Base-by-base conservation (phyloP, 1,284 basidiomycete genomes). In the Leccinum subatratum region DNA sequence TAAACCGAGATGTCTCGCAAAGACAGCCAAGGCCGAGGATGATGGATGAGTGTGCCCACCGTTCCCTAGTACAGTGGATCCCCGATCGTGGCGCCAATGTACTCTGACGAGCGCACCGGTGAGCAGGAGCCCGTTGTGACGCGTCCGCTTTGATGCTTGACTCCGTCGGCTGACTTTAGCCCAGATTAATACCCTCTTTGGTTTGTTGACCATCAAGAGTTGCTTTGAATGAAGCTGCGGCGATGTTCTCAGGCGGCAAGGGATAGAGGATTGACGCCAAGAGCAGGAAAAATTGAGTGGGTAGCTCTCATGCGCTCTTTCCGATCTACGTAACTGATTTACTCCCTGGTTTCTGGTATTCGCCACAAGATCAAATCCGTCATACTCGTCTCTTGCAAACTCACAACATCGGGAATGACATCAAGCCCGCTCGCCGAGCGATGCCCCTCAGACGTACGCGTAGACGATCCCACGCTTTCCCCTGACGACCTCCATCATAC, bases 361-460 rank as follows among this genome's bases (percentile, higher is more conserved):
- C 96, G 96, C 66, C 96, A 99, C 90, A 98, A 98, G 88, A 98
- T 99, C 86, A 99, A 99, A 90, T 94, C 92, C 72, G 93, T 95
- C 75, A 96, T 71, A 20, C 74, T 66, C 1, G 61, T 32, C 20
- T 78, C 76, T 48, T 69, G 73, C 5, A 75, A n/a, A 32, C 75
- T 76, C 28, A 69, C 67, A 14, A 78, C 75, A 60, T 76, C 75
- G 6, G 74, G 72, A 64, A 76, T 76, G 3, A 58, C 70, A 42
- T 73, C 75, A 9, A 76, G 64, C 30, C 69, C 77, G 16, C 73
- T 69, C 39, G 67, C n/a, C n/a, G n/a, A 66, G 7, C 70, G 70
- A 48, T 69, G 68, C 6, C 68, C 70, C 63, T 76, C 75, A 8
- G 77, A 78, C 1, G 77, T 76, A 18, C 77, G 69, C 4, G 76